Evolutionary conservation across 108 stramenopile species (phyloP).

Genomic region (Conticribra guillardii): DNA sequence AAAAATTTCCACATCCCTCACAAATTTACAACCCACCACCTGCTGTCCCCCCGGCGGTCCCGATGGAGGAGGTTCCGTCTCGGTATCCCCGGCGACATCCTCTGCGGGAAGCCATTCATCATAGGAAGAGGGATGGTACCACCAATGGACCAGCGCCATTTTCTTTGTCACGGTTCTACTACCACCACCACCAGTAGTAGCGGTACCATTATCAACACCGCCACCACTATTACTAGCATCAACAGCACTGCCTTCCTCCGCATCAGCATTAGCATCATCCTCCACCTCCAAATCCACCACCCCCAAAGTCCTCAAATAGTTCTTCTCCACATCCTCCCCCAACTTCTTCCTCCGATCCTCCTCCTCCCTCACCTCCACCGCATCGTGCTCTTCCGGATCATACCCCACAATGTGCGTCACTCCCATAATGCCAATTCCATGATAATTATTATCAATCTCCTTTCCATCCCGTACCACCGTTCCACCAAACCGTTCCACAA

Average conservation of each 20-base stretch:
- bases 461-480: constrained; percentile 13
- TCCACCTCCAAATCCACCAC: constrained; percentile 28
- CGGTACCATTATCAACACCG: neutral
- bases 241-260: constrained; percentile 6
- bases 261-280: constrained; percentile 10
- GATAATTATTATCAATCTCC: constrained; percentile 5
- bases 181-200: neutral
- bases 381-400: constrained; percentile 54
- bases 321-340: constrained; percentile 33
- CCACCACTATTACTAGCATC: neutral
- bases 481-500: constrained; percentile 24
- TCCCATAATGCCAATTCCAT: neutral
- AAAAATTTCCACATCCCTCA: constrained; percentile 49
- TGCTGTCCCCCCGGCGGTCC: constrained; percentile 16
- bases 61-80: constrained; percentile 6
- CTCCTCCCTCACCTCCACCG: constrained; percentile 21
- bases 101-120: constrained; percentile 57
- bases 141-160: constrained; percentile 53
- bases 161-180: constrained; percentile 5
- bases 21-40: constrained; percentile 55
- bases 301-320: constrained; percentile 36
- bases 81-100: constrained; percentile 25
- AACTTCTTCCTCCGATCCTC: constrained; percentile 16
- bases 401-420: constrained; percentile 48
- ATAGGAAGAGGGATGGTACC: constrained; percentile 50